These are phyloP conservation scores for Penicillium sp. DNA, from an alignment of 2,329 filamentous ascomycete species.

Conservation along the genomic window DNA sequence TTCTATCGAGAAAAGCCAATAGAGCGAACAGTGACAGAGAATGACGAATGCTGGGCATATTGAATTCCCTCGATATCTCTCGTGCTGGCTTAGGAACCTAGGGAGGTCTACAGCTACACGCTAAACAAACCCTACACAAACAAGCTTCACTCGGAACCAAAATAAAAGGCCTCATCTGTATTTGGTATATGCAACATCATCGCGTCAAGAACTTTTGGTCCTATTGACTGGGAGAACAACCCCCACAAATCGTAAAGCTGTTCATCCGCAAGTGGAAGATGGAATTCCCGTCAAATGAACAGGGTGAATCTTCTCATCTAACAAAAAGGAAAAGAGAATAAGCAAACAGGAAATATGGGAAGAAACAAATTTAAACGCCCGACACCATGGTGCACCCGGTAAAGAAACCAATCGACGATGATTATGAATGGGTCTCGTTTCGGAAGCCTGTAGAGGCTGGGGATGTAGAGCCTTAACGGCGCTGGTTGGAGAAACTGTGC, in stretches of 20 bases:
- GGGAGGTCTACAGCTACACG: background rate
- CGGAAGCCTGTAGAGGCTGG: slow-evolving; percentile 19
- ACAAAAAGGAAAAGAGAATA: slow-evolving; percentile 7
- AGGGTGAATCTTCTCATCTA: slow-evolving; percentile 3
- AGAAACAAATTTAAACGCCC: slow-evolving; percentile 19
- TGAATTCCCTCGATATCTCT: no score
- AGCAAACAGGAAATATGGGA: slow-evolving; percentile 5
- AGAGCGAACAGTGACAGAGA: no score
- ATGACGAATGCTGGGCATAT: no score
- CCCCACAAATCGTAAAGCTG: slow-evolving; percentile 21
- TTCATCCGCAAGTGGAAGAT: slow-evolving; percentile 17
- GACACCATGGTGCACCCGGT: slow-evolving; percentile 34
- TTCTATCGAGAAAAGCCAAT: no score
- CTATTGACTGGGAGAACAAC: slow-evolving; percentile 21
- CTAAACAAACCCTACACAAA: background rate
- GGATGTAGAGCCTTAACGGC: slow-evolving; percentile 32
- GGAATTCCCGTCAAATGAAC: slow-evolving; percentile 18
- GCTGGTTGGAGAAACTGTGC: slow-evolving; percentile 79
- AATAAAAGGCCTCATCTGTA: slow-evolving; percentile 20
- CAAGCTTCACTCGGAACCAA: background rate
- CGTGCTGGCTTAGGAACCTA: background rate
- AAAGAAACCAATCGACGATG: slow-evolving; percentile 29
- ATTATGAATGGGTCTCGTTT: slow-evolving; percentile 33
- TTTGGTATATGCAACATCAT: slow-evolving; percentile 29
- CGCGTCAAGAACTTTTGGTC: slow-evolving; percentile 29